Conservation (phyloP, 108 stramenopile genomes). For the Tribonema minus region DNA sequence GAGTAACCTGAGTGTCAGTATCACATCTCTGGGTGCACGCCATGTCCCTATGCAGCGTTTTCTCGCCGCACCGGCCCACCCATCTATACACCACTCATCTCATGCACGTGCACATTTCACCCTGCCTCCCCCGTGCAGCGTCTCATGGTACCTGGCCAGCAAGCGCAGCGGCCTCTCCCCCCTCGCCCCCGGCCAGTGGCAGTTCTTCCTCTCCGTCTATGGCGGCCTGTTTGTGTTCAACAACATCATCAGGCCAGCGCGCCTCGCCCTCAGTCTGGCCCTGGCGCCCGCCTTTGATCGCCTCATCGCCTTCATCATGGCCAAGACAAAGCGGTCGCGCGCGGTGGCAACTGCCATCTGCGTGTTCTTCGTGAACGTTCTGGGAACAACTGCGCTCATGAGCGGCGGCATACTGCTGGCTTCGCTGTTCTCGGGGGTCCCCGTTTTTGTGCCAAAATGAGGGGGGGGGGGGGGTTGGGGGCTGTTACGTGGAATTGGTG, state of each 20-base stretch:
- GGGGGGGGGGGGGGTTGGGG: no score
- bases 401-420: slow-evolving; percentile 20
- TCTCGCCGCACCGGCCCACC: no score
- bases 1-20: no score
- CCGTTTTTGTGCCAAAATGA: no score
- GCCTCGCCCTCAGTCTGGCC: slow-evolving; percentile 14
- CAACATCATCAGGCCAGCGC: slow-evolving; percentile 72
- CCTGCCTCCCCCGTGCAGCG: not conserved
- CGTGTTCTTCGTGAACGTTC: slow-evolving; percentile 22
- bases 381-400: slow-evolving; percentile 11
- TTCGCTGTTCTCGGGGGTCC: slow-evolving; percentile 11
- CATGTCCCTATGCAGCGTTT: no score
- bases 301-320: slow-evolving; percentile 20
- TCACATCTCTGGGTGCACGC: no score
- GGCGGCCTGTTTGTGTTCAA: slow-evolving; percentile 73
- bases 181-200: slow-evolving; percentile 79
- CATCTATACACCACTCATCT: no score
- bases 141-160: not conserved
- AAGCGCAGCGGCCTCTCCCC: slow-evolving; percentile 63
- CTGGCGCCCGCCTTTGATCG: slow-evolving; percentile 32
- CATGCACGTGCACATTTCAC: no score
- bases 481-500: no score
- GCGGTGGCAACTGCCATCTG: slow-evolving; percentile 25
- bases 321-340: slow-evolving; percentile 6
- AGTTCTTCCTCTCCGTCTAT: slow-evolving; percentile 74